Evolutionary conservation across 805 yeast genomes (phyloP).

Genomic region (Candida ficus): DNA sequence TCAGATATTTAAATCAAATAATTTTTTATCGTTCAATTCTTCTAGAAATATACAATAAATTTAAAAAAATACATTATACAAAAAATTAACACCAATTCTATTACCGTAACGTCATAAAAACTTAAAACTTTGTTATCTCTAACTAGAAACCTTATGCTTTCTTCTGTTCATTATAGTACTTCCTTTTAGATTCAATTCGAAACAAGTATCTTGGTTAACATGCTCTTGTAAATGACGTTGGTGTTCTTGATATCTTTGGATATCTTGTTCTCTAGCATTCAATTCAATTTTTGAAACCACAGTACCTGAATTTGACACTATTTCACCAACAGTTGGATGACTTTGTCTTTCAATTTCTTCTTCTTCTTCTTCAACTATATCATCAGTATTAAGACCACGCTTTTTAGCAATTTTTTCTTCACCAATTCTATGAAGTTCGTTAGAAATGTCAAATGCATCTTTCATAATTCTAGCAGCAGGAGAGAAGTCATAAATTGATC

Average conservation of each 20-base stretch:
- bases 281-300: conserved; percentile 14
- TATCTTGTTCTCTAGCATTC: conserved; percentile 6
- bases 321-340: conserved; percentile 11
- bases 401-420: conserved; percentile 20
- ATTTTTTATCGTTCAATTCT: too few species aligned
- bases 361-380: conserved; percentile 25
- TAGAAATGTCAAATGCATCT: conserved; percentile 82
- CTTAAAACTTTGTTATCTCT: neutral
- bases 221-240: conserved; percentile 10
- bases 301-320: conserved; percentile 19
- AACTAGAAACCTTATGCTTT: conserved; percentile 23
- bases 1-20: too few species aligned
- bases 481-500: conserved; percentile 36
- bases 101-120: neutral
- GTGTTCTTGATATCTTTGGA: conserved; percentile 7
- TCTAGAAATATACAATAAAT: too few species aligned
- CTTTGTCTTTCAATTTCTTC: conserved; percentile 12
- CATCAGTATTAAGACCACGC: conserved; percentile 7
- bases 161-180: conserved; percentile 39
- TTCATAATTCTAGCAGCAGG: conserved; percentile 79
- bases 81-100: neutral
- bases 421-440: conserved; percentile 68
- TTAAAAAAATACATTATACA: neutral
- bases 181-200: conserved; percentile 32
- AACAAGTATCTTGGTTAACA: conserved; percentile 19